Evolutionary conservation across 2,329 filamentous ascomycete species (phyloP).

Genomic region (Trichoderma sp.): DNA sequence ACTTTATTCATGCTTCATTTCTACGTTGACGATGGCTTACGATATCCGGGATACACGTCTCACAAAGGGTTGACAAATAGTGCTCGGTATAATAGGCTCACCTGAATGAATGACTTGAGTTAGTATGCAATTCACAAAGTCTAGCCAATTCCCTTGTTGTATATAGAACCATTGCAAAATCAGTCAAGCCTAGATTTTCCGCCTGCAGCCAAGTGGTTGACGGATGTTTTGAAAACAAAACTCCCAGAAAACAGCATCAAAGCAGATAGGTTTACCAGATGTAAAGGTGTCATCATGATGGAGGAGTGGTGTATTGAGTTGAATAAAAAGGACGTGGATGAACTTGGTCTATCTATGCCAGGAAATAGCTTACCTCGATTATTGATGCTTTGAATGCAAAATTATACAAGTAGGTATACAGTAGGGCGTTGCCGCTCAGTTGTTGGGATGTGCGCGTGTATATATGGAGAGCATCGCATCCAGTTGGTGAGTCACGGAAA

Average conservation of each 20-base stretch:
- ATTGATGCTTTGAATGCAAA: too few species aligned
- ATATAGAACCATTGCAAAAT: background rate
- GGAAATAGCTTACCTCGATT: constrained; percentile 10
- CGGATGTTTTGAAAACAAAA: constrained; percentile 2
- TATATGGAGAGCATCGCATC: background rate
- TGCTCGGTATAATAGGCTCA: background rate
- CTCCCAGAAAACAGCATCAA: constrained; percentile 34
- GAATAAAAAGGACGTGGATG: background rate
- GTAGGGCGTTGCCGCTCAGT: too few species aligned
- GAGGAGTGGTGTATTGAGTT: background rate
- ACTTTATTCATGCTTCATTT: background rate
- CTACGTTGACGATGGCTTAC: background rate
- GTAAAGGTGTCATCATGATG: constrained; percentile 41
- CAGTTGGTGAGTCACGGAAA: background rate
- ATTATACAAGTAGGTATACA: too few species aligned
- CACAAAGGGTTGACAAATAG: background rate
- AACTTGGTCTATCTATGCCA: background rate
- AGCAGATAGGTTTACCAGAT: constrained; percentile 48
- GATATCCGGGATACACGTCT: background rate
- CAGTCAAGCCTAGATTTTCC: constrained; percentile 31
- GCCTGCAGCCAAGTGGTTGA: constrained; percentile 36
- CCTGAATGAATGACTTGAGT: background rate
- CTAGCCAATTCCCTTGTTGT: background rate
- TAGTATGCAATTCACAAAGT: background rate
- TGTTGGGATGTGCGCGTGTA: too few species aligned